Base-by-base conservation (phyloP, 1,139 yeast genomes). In the Scheffersomyces illinoinensis region DNA sequence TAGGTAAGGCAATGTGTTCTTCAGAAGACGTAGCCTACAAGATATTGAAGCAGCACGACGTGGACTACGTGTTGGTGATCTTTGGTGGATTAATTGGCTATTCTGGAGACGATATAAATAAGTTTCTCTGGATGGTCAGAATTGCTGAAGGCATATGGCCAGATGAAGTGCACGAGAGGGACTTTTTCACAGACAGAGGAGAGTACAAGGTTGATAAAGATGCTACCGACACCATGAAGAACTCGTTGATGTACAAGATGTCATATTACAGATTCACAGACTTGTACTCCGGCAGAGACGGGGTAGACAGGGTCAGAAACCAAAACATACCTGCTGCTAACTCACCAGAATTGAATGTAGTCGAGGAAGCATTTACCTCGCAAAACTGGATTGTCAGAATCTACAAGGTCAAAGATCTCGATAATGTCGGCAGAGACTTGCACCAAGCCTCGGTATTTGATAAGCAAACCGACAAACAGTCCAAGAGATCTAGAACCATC, bases 101-200 rank as follows among this genome's bases (percentile, higher is more conserved):
- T 78, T 88, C 96, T 17, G 99, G 99, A 59, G 99, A 96, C 75
- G 99, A 96, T 77, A 82, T 96, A 70, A 96, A 96, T 81, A 96
- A 96, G 77, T 96, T 93, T 78, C 77, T 96, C 70, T 96, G 99
- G 99, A 96, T 96, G 99, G 93, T 96, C 53, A 87, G 99, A 75
- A 96, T 96, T 66, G 86, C 98, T n/a, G 97, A 95, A 76, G 99
- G 99, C 61, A 92, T 96, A 62, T 96, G 99, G 99, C 99, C 99
- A 0, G 98, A 95, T 47, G 98, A 95, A 72, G 87, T 96, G 58
- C 85, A 81, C 66, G 99, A 96, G 76, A 81, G 96, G 64, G 85
- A 88, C 65, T 96, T 79, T 77, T 96, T 93, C 82, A 90, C 96
- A 24, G 85, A 87, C 10, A 77, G 85, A 58, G 98, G 98, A 60